phyloP scores from a whole-genome alignment of 371 early-diverging fungal genomes.

The Mortierella sp. region DNA sequence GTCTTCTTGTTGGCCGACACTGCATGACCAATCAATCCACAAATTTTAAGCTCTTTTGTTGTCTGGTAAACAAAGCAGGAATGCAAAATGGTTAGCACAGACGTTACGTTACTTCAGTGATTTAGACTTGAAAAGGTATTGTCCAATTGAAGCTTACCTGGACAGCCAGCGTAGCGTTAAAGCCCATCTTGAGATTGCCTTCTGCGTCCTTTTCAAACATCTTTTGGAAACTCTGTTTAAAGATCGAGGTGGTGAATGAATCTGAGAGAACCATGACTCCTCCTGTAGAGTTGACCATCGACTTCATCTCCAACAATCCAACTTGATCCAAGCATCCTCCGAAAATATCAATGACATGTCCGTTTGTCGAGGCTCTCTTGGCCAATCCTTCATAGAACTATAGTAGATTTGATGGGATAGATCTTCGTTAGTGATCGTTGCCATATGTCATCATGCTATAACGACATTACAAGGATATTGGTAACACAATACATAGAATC shows the following conservation, averaged over 20 bases:
- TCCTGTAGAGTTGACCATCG: conserved; percentile 92
- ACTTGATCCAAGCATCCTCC: conserved; percentile 96
- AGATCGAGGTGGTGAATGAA: conserved; percentile 95
- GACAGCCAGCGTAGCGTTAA: conserved; percentile 98
- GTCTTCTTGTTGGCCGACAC: conserved; percentile 92
- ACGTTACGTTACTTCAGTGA: neutral
- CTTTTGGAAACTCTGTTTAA: conserved; percentile 96
- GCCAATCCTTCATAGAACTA: conserved; percentile 95
- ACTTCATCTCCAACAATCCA: conserved; percentile 98
- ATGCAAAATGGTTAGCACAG: neutral
- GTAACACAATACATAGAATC: neutral
- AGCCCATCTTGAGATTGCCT: conserved; percentile 93
- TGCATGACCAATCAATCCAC: conserved; percentile 96
- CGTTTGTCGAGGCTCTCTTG: conserved; percentile 87
- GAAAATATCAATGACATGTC: conserved; percentile 92
- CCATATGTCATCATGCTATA: too few species aligned
- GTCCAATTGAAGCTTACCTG: conserved; percentile 61
- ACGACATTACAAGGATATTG: too few species aligned
- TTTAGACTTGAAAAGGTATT: neutral
- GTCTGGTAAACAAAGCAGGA: conserved; percentile 64
- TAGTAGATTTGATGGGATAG: neutral
- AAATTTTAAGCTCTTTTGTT: conserved; percentile 93
- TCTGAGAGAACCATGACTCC: conserved; percentile 98
- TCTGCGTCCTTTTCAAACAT: conserved; percentile 92
- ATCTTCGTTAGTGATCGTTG: neutral